Evolutionary conservation across 352 stramenopile genomes (phyloP).

Genomic region (Pythium sp.): DNA sequence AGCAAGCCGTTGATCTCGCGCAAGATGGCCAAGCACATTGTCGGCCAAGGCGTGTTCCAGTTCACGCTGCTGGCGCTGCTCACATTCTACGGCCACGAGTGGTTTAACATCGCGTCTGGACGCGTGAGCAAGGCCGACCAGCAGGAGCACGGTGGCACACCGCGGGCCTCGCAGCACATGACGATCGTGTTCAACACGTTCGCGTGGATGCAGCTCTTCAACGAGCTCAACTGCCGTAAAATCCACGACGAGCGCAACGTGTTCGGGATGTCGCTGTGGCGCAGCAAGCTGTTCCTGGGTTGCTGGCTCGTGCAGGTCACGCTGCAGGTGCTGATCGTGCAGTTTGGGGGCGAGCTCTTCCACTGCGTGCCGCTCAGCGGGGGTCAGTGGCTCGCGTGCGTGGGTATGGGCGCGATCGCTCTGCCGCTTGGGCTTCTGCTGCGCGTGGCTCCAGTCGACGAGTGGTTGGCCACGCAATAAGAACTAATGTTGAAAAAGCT

Average conservation of each 20-base stretch:
- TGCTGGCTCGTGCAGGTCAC: constrained; percentile 80
- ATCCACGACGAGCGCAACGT: constrained; percentile 60
- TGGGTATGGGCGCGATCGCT: constrained; percentile 18
- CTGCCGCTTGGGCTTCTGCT: constrained; percentile 33
- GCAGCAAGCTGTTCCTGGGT: constrained; percentile 60
- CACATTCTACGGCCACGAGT: constrained; percentile 42
- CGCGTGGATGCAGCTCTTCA: constrained; percentile 96
- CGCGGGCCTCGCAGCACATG: constrained; percentile 77
- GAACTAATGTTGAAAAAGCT: too few relatives aligned
- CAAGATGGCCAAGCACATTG: constrained; percentile 88
- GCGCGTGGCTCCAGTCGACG: constrained; percentile 1
- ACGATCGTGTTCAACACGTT: constrained; percentile 98
- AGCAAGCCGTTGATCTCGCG: constrained; percentile 76
- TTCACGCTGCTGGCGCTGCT: constrained; percentile 67
- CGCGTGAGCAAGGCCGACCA: constrained; percentile 1
- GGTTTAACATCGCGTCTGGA: constrained; percentile 18
- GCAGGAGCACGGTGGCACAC: background rate
- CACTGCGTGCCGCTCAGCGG: constrained; percentile 14
- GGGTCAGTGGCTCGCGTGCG: constrained; percentile 26
- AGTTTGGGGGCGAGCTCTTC: constrained; percentile 70
- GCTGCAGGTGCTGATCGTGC: constrained; percentile 88
- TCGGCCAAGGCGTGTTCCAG: constrained; percentile 80
- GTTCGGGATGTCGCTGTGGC: background rate
- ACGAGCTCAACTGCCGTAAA: constrained; percentile 81
- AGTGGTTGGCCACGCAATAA: background rate